Percentiles rank a stretch among this genome's conserved stretches.
Evolutionary conservation across 73 alveolate species (phyloP).

Genomic region (Paramecium caudatum): DNA sequence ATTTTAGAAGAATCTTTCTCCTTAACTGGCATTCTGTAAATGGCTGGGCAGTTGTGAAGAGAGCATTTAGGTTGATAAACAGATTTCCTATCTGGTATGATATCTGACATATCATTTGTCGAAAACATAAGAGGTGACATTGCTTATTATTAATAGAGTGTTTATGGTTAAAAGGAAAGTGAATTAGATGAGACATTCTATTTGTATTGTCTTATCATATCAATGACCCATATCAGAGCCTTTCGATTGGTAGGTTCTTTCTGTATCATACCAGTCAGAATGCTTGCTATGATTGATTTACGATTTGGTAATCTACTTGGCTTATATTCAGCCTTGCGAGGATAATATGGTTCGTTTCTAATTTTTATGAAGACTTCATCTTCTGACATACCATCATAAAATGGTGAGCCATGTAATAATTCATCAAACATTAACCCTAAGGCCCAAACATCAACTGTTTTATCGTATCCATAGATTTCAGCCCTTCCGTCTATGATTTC

Average conservation of each 20-base stretch:
- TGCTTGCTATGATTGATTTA: background rate
- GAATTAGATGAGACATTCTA: background rate
- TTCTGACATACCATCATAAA: constrained; percentile 47
- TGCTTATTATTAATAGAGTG: background rate
- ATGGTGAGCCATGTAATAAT: constrained; percentile 62
- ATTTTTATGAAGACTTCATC: constrained; percentile 59
- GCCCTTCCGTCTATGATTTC: constrained; percentile 60
- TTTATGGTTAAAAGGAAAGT: background rate
- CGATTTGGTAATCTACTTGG: background rate
- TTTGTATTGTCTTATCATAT: constrained; percentile 48
- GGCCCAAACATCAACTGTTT: constrained; percentile 64
- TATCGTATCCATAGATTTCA: constrained; percentile 48
- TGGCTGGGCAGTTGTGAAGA: background rate
- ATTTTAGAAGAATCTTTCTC: background rate
- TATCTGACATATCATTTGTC: background rate
- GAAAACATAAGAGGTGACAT: constrained; percentile 10
- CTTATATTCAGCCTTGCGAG: constrained; percentile 10
- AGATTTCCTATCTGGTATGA: background rate
- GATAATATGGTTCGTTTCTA: constrained; percentile 42
- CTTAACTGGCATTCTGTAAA: constrained; percentile 35
- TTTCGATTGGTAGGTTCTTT: constrained; percentile 33
- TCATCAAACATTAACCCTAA: constrained; percentile 59
- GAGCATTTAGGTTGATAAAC: constrained; percentile 2
- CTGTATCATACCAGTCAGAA: constrained; percentile 30
- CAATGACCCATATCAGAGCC: background rate